Conservation (phyloP, 352 stramenopile genomes). For the Blastocystis sp. region DNA sequence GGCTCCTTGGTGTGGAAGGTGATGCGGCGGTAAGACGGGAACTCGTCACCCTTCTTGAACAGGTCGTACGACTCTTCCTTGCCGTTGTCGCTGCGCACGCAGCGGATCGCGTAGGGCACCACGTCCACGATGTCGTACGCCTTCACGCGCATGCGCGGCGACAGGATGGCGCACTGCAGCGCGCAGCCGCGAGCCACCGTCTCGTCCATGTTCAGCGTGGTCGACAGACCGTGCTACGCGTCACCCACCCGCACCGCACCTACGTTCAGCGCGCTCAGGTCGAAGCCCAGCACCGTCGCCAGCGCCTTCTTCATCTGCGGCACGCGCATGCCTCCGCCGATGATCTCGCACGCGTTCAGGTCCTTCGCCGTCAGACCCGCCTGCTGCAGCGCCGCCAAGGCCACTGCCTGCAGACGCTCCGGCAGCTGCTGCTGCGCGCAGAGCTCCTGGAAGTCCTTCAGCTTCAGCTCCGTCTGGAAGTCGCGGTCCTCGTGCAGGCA, state of each 20-base stretch:
- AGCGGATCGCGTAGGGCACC: constrained; percentile 82
- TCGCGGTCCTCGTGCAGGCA: constrained; percentile 95
- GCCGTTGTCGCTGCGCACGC: constrained; percentile 77
- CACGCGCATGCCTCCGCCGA: constrained; percentile 90
- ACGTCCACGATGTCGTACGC: constrained; percentile 80
- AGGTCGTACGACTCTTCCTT: constrained; percentile 88
- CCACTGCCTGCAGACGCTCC: constrained; percentile 49
- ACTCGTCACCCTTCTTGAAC: constrained; percentile 90
- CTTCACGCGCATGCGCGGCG: constrained; percentile 92
- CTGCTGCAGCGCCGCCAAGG: constrained; percentile 72
- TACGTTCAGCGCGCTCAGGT: constrained; percentile 83
- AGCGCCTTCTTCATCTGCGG: constrained; percentile 89
- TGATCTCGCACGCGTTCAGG: constrained; percentile 88
- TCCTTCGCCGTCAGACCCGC: constrained; percentile 85
- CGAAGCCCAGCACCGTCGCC: constrained; percentile 79
- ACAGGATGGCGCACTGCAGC: constrained; percentile 95
- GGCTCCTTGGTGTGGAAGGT: constrained; percentile 86
- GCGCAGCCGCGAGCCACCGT: constrained; percentile 91
- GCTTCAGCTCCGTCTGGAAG: constrained; percentile 87
- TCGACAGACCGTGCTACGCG: constrained; percentile 83
- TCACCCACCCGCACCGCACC: constrained; percentile 75
- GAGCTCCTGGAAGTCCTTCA: constrained; percentile 90
- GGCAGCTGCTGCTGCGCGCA: constrained; percentile 73
- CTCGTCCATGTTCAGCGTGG: constrained; percentile 98
- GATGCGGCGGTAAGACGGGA: constrained; percentile 92